These are phyloP conservation scores for Cyberlindnera xylosilytica DNA, from an alignment of 805 yeast genomes.

Conservation along the genomic window DNA sequence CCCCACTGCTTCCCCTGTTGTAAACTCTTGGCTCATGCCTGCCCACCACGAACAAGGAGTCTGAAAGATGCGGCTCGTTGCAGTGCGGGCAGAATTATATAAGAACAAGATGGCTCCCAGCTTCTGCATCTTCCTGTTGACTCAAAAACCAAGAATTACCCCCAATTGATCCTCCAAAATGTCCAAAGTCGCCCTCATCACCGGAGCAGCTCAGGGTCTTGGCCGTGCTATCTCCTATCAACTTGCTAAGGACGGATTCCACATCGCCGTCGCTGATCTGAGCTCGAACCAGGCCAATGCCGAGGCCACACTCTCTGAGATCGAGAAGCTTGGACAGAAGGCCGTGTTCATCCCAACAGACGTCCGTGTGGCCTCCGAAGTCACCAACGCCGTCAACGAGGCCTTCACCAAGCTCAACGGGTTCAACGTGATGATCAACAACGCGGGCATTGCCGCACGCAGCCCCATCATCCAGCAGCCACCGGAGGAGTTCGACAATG, in stretches of 20 bases:
- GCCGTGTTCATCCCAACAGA: conserved; percentile 28
- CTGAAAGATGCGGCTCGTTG: too few species aligned
- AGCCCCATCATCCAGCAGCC: conserved; percentile 28
- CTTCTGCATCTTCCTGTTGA: too few species aligned
- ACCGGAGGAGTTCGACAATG: conserved; percentile 26
- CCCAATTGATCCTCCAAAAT: not conserved
- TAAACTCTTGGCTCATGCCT: too few species aligned
- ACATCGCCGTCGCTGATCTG: conserved; percentile 29
- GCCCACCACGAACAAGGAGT: too few species aligned
- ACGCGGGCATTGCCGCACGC: conserved; percentile 34
- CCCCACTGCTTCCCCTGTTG: too few species aligned
- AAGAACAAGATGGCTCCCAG: too few species aligned
- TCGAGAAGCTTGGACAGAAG: conserved; percentile 21
- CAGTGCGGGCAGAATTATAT: too few species aligned
- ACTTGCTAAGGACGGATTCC: conserved; percentile 70
- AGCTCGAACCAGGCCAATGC: conserved; percentile 25
- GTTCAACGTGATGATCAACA: conserved; percentile 35
- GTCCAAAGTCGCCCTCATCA: conserved; percentile 56
- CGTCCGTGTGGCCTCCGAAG: conserved; percentile 22
- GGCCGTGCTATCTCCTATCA: conserved; percentile 81
- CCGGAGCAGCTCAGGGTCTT: conserved; percentile 90
- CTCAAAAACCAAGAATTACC: too few species aligned
- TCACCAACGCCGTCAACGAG: conserved; percentile 28
- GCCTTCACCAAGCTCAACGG: conserved; percentile 30
- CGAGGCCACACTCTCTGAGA: conserved; percentile 20